phyloP scores from a whole-genome alignment of 495 filamentous ascomycete genomes.

The Hamigera avellanea region DNA sequence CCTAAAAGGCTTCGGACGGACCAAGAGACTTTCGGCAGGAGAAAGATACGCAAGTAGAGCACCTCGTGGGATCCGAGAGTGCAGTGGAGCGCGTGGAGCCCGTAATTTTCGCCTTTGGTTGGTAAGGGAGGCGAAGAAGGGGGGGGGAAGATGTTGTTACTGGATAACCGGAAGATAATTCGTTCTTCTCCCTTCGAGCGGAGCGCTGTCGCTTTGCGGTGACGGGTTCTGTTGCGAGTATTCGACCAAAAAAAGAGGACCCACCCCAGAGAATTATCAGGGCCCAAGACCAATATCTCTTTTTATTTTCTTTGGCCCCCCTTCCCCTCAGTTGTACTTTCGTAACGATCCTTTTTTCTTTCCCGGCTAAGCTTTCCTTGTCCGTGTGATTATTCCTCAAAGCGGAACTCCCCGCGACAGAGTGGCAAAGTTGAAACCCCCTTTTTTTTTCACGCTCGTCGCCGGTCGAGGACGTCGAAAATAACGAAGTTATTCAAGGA shows the following conservation, averaged over 20 bases:
- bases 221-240: background rate
- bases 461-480: too few relatives aligned
- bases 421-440: constrained; percentile 5
- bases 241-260: background rate
- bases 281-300: constrained; percentile 4
- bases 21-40: constrained; percentile 19
- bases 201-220: constrained; percentile 9
- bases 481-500: too few relatives aligned
- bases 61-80: constrained; percentile 36
- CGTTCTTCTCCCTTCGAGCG: constrained; percentile 7
- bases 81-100: constrained; percentile 28
- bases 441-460: constrained; percentile 1
- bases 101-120: constrained; percentile 27
- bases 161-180: constrained; percentile 10
- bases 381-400: constrained; percentile 2
- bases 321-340: constrained; percentile 6
- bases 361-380: constrained; percentile 18
- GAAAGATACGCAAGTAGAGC: constrained; percentile 12
- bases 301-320: constrained; percentile 8
- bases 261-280: constrained; percentile 9
- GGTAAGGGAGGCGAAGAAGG: constrained; percentile 11
- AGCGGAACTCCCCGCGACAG: constrained; percentile 2
- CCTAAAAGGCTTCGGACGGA: constrained; percentile 20
- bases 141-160: constrained; percentile 8
- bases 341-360: background rate